Conservation (phyloP, 2,329 filamentous ascomycete species). For the Pyrenophora tritici-repentis region DNA sequence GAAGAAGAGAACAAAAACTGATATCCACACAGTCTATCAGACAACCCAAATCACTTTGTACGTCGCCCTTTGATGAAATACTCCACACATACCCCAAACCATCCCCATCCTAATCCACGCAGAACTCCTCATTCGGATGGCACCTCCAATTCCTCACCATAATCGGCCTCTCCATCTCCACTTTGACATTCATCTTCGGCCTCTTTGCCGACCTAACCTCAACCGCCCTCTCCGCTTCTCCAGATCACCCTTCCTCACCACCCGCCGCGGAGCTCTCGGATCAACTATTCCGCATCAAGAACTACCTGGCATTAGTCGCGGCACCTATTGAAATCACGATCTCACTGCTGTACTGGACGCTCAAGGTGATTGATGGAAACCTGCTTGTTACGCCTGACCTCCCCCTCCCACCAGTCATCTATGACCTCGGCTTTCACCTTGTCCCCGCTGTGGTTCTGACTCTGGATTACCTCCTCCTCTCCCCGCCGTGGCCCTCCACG, state of each 20-base stretch:
- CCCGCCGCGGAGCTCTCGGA: conserved; percentile 42
- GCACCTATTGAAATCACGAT: conserved; percentile 74
- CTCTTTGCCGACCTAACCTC: conserved; percentile 64
- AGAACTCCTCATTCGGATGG: conserved; percentile 67
- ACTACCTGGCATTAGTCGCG: conserved; percentile 66
- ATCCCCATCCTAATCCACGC: conserved; percentile 13
- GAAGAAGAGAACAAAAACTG: background rate
- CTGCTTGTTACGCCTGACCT: conserved; percentile 55
- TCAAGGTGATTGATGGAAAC: conserved; percentile 60
- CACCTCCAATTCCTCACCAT: conserved; percentile 77
- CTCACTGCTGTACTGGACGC: conserved; percentile 73
- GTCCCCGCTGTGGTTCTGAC: conserved; percentile 68
- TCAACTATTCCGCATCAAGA: conserved; percentile 69
- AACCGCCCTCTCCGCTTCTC: conserved; percentile 30
- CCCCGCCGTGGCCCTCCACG: conserved; percentile 66
- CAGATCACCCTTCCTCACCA: conserved; percentile 1
- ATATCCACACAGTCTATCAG: conserved; percentile 28
- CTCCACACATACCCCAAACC: conserved; percentile 10
- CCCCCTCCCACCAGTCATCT: conserved; percentile 51
- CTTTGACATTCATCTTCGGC: conserved; percentile 65
- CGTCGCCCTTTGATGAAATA: conserved; percentile 1
- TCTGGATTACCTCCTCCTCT: conserved; percentile 69
- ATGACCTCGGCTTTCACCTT: conserved; percentile 56
- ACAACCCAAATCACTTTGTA: conserved; percentile 40
- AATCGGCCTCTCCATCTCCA: conserved; percentile 67